Percentiles rank a stretch among this genome's conserved stretches.
Conservation (phyloP, 1,139 yeast species). For the Yamadazyma mexicana region DNA sequence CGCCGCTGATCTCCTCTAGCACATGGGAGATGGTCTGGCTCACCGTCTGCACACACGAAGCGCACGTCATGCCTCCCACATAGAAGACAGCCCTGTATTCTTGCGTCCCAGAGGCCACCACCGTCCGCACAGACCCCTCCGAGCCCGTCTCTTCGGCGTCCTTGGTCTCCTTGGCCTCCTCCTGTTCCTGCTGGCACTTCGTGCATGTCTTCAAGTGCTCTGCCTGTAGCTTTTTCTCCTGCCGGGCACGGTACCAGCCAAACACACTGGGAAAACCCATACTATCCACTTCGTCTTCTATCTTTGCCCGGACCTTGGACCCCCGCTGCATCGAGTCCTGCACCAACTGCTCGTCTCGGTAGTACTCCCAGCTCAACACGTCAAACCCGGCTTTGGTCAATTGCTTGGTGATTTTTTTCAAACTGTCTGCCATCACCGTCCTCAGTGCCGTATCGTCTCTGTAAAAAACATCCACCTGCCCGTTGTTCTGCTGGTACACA, state of each 20-base stretch:
- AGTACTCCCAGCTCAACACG: conserved; percentile 34
- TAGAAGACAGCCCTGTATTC: conserved; percentile 53
- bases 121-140: conserved; percentile 24
- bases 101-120: conserved; percentile 25
- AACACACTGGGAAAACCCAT: conserved; percentile 19
- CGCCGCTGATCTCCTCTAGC: conserved; percentile 17
- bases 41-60: conserved; percentile 54
- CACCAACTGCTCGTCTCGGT: conserved; percentile 17
- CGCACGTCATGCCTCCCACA: conserved; percentile 67
- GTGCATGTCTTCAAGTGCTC: conserved; percentile 34
- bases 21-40: conserved; percentile 40
- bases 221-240: conserved; percentile 12
- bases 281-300: conserved; percentile 6
- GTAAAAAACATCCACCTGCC: conserved; percentile 2
- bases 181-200: conserved; percentile 23
- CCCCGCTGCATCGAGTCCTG: conserved; percentile 5
- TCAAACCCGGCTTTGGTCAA: conserved; percentile 32
- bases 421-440: conserved; percentile 1
- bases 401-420: conserved; percentile 25
- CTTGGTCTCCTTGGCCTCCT: too few relatives aligned
- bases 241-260: conserved; percentile 10
- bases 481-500: conserved; percentile 2
- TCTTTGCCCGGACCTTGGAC: conserved; percentile 10
- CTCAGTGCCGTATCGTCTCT: neutral
- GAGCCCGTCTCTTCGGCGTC: conserved; percentile 5